These are phyloP conservation scores for Annulohypoxylon bovei DNA, from an alignment of 495 filamentous ascomycete genomes.

Conservation along the genomic window DNA sequence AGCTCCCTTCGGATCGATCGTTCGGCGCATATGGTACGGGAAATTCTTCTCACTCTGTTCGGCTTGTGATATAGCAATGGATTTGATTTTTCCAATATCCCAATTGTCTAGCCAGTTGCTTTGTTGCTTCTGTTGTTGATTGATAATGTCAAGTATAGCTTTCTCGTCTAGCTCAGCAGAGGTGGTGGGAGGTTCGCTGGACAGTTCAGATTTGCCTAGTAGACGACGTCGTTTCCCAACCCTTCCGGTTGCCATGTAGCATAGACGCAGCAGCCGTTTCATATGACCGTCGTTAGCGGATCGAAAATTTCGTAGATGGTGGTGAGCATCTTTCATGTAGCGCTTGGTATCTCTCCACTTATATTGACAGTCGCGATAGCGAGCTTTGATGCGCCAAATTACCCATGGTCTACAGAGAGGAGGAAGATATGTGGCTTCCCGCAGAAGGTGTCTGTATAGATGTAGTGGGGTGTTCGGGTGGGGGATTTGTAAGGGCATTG, in stretches of 20 bases:
- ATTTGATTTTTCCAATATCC: conserved; percentile 48
- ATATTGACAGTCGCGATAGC: conserved; percentile 60
- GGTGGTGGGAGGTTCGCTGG: conserved; percentile 49
- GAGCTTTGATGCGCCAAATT: conserved; percentile 62
- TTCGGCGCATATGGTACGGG: conserved; percentile 54
- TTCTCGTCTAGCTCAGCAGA: conserved; percentile 47
- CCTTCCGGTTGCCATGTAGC: conserved; percentile 78
- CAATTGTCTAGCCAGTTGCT: conserved; percentile 57
- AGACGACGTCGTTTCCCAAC: conserved; percentile 72
- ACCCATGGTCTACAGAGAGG: conserved; percentile 69
- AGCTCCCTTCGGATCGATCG: conserved; percentile 53
- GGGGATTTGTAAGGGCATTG: conserved; percentile 45
- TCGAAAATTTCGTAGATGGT: conserved; percentile 52
- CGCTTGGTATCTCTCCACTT: conserved; percentile 15
- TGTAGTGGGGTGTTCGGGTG: conserved; percentile 62
- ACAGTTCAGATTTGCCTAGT: conserved; percentile 63
- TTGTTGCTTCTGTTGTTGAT: conserved; percentile 16
- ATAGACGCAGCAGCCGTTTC: conserved; percentile 68
- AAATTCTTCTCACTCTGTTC: conserved; percentile 36
- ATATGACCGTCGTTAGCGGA: conserved; percentile 66
- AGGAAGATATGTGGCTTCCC: conserved; percentile 86
- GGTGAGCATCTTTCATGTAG: conserved; percentile 45
- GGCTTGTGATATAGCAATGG: conserved; percentile 46
- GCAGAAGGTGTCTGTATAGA: conserved; percentile 80
- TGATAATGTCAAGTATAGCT: background rate